Base-by-base conservation (phyloP, 176 grass and related monocot genomes). In the Luzula sylvatica region DNA sequence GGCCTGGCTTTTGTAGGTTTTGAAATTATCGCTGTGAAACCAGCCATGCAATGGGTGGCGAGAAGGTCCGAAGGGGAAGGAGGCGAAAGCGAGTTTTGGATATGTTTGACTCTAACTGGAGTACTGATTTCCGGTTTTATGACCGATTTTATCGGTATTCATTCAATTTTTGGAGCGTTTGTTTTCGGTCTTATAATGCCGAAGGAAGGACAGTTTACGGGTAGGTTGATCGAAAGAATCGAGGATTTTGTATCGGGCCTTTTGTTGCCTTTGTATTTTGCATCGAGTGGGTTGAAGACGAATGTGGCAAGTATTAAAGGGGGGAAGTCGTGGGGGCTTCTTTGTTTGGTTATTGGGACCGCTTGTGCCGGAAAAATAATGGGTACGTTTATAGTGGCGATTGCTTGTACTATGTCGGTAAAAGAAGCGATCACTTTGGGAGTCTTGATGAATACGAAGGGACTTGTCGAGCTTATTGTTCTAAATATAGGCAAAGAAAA, bases 391-490 rank as follows among this genome's bases (percentile, higher is more conserved):
- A 67, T 42, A 2, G 82, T 87, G 11, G 88, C 82, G 4, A 45
- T 87, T 51, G 82, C 63, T 22, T 87, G 82, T 58, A 66, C 67
- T 15, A 94, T 94, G 88, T 52, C 65, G 0, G 39, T 70, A 1
- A 8, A 58, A 26, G 88, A 94, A 50, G 67, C 82, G 2, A 0
- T 87, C 11, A 70, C 81, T 50, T 78, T 87, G 0, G 88, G 88
- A 0, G 68, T 87, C 0, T 53, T 87, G 0, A 94, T 94, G 88
- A 94, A 83, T 65, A 94, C 88, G 51, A 94, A 94, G 72, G 88
- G 88, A 0, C 78, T 94, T 47, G 83, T 94, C 8, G 88, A 87
- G 65, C 82, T 94, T 43, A 87, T 94, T 56, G 88, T 87, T 9
- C 82, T 94, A 72, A 94, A 94, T 70, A 94, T 94, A 44, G 88